phyloP scores from a whole-genome alignment of 768 basidiomycete genomes.

The Russula sp. region DNA sequence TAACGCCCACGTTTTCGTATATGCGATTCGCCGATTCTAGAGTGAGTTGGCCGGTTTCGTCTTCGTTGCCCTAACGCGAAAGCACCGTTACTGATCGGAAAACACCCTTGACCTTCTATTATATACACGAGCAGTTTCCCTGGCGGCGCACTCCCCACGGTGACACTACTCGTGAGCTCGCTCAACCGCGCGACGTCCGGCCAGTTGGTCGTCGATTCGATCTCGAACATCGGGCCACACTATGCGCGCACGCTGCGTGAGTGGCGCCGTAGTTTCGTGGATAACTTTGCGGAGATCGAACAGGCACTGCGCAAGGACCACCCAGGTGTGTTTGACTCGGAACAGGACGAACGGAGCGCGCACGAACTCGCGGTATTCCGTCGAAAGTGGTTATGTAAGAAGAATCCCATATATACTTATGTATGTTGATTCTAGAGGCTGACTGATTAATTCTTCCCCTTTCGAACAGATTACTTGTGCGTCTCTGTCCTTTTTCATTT shows the following conservation, averaged over 20 bases:
- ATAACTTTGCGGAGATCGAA: constrained; percentile 50
- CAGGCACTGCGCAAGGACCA: constrained; percentile 55
- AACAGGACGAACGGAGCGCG: constrained; percentile 37
- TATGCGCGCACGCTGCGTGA: constrained; percentile 79
- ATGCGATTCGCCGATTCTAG: background rate
- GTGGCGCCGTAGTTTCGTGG: constrained; percentile 63
- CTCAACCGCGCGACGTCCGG: constrained; percentile 22
- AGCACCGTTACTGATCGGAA: background rate
- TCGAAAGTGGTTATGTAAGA: constrained; percentile 66
- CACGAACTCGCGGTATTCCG: constrained; percentile 70
- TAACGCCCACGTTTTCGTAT: too few species aligned
- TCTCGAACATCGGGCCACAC: constrained; percentile 43
- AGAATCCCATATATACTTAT: background rate
- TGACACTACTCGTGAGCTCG: constrained; percentile 25
- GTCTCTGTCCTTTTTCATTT: background rate
- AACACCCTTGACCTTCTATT: background rate
- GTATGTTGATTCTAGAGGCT: background rate
- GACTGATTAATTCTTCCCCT: too few species aligned
- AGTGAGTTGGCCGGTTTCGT: constrained; percentile 2
- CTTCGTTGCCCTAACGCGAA: background rate
- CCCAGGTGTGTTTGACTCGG: constrained; percentile 48
- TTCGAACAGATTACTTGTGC: constrained; percentile 10
- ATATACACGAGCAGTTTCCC: constrained; percentile 2
- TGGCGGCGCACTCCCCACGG: constrained; percentile 28
- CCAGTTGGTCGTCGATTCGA: constrained; percentile 21